phyloP scores from a whole-genome alignment of 2,329 filamentous ascomycete genomes.

The Cordyceps farinosa region DNA sequence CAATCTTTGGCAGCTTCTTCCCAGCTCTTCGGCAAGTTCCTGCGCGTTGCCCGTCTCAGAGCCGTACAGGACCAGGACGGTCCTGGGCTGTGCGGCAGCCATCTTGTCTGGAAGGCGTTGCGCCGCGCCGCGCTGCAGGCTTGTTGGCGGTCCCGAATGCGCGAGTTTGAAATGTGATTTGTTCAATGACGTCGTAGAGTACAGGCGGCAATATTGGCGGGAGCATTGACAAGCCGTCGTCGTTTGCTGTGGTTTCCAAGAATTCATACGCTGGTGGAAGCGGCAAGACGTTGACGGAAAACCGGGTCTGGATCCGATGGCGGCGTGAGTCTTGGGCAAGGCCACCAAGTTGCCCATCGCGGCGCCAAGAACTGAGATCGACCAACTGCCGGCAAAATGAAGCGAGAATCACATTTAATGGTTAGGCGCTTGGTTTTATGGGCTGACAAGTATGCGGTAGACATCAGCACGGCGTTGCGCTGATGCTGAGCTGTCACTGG shows the following conservation, averaged over 20 bases:
- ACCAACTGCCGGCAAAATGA: not conserved
- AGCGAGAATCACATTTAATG: not conserved
- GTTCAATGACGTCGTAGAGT: not conserved
- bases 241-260: not conserved
- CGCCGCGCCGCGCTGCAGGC: not conserved
- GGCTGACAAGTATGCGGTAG: not conserved
- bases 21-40: slow-evolving; percentile 84
- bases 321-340: not conserved
- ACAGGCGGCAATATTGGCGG: not conserved
- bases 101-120: not conserved
- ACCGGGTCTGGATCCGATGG: slow-evolving; percentile 16
- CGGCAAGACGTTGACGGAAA: slow-evolving; percentile 8
- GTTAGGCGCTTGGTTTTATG: not conserved
- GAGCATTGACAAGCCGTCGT: not conserved
- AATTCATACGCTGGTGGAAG: not conserved
- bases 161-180: not conserved
- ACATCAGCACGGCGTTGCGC: not conserved
- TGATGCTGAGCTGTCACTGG: not conserved
- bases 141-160: not conserved
- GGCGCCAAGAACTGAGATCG: not conserved
- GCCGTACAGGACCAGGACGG: slow-evolving; percentile 75
- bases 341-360: not conserved
- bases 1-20: slow-evolving; percentile 68
- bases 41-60: slow-evolving; percentile 94
- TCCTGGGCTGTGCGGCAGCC: slow-evolving; percentile 30